Percentiles rank a stretch among this genome's conserved stretches.
Evolutionary conservation across 352 stramenopile genomes (phyloP).

Genomic region (Lagenidium giganteum): DNA sequence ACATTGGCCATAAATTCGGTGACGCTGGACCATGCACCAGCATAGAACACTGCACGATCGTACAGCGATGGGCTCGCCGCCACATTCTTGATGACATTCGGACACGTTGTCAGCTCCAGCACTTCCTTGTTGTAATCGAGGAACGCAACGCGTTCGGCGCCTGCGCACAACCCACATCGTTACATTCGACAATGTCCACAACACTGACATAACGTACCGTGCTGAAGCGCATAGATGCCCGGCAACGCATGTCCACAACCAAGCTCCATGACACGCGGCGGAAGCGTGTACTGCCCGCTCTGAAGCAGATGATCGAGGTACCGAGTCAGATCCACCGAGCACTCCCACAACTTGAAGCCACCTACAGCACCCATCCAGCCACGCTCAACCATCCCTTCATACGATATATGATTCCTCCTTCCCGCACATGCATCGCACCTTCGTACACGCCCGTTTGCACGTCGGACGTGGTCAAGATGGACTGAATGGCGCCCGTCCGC

Average conservation of each 20-base stretch:
- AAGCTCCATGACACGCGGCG: conserved; percentile 55
- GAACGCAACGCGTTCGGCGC: conserved; percentile 63
- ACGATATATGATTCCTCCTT: background rate
- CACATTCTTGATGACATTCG: conserved; percentile 64
- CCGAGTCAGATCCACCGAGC: conserved; percentile 64
- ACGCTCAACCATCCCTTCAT: conserved; percentile 6
- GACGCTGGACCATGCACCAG: conserved; percentile 67
- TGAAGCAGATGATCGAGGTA: conserved; percentile 30
- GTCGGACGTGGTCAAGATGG: conserved; percentile 69
- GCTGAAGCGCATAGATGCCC: conserved; percentile 67
- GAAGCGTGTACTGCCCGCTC: conserved; percentile 13
- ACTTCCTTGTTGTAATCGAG: conserved; percentile 89
- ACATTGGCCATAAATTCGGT: conserved; percentile 37
- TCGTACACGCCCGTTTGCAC: conserved; percentile 79
- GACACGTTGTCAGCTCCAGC: conserved; percentile 78
- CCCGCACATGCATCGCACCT: conserved; percentile 20
- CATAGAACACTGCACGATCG: conserved; percentile 57
- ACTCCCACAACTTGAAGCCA: conserved; percentile 88
- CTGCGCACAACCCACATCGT: conserved; percentile 11
- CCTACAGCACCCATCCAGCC: too few species aligned
- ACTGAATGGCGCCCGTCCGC: conserved; percentile 52
- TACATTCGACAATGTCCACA: background rate
- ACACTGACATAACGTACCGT: conserved; percentile 24
- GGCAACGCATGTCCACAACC: conserved; percentile 77
- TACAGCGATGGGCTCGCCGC: conserved; percentile 16